Evolutionary conservation across 2,329 filamentous ascomycete species (phyloP).

Genomic region (Colletotrichum somersetense): DNA sequence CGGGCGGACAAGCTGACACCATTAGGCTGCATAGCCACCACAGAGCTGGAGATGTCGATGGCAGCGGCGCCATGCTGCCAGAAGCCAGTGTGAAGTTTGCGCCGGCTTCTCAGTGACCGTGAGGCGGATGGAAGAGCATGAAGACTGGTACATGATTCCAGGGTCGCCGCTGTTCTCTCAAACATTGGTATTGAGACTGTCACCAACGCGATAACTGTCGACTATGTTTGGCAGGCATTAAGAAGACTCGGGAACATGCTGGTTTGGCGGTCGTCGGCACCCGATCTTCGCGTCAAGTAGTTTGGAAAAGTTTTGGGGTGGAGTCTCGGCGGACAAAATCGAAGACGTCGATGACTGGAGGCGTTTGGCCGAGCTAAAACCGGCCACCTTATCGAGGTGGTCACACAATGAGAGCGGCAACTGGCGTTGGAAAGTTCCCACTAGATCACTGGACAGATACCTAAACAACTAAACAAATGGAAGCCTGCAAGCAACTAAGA

Average conservation of each 20-base stretch:
- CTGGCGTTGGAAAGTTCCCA: background rate
- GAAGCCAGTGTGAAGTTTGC: slow-evolving; percentile 63
- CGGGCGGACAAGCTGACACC: slow-evolving; percentile 44
- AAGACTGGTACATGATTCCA: slow-evolving; percentile 69
- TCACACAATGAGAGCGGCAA: background rate
- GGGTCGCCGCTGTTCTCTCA: slow-evolving; percentile 67
- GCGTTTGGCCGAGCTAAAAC: slow-evolving; percentile 6
- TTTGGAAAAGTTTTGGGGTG: slow-evolving; percentile 33
- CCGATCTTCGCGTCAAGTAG: slow-evolving; percentile 10
- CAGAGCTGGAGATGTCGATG: slow-evolving; percentile 59
- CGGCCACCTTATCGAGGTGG: background rate
- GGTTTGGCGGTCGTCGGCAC: slow-evolving; percentile 4
- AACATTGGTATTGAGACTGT: slow-evolving; percentile 59
- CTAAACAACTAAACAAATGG: background rate
- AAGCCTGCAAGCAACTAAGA: background rate
- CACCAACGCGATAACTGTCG: slow-evolving; percentile 27
- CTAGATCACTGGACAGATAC: background rate
- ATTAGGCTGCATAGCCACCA: slow-evolving; percentile 48
- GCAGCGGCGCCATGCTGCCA: slow-evolving; percentile 67
- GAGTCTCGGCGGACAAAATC: slow-evolving; percentile 26
- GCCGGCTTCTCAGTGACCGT: slow-evolving; percentile 54
- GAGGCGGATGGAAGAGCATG: slow-evolving; percentile 59
- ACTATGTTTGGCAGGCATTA: slow-evolving; percentile 25
- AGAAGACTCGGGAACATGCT: slow-evolving; percentile 26
- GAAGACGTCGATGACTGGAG: slow-evolving; percentile 29